Base-by-base conservation (phyloP, 2,329 filamentous ascomycete genomes). In the Leptoxyphium fumago region DNA sequence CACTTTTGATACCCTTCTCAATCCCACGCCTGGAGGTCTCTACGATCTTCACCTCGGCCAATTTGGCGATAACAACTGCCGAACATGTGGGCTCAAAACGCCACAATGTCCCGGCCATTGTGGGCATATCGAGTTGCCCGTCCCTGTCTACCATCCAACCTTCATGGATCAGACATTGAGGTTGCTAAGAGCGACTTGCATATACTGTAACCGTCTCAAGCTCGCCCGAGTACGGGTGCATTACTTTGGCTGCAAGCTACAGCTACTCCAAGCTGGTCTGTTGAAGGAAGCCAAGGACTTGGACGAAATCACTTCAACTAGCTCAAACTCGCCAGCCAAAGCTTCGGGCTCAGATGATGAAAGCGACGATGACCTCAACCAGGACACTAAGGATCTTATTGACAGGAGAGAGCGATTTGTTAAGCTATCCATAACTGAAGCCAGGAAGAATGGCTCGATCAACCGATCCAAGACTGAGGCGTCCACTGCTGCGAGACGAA, bases 121-220 rank as follows among this genome's bases (percentile, higher is more conserved):
- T 47, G 93, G 91, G 43, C 91, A 98, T 60, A 94, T 98, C 61
- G 86, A 95, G 55, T 78, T 98, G 10, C 88, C 91, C 11, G 82
- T 88, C 10, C 85, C 84, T 40, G 84, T 95, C 43, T 98, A 96
- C 62, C 89, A 98, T 63, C 85, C 89, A n/a, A 83, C 87, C 2
- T 96, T 95, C 59, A 82, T 98, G 71, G 88, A 95, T 60, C 88
- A 95, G 62, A 75, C 88, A 43, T 76, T 93, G 50, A 81, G 84
- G 39, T 71, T 98, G 39, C 73, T 98, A 15, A 80, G 87, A 54
- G 82, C 85, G 43, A 83, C 89, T 63, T 98, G 91, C 62, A 75
- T 82, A 47, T 95, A 94, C 67, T 98, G 93, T 65, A 82, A 88
- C 59, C 78, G 80, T 45, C 79, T 98, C 52, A 85, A 83, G 59